Base-by-base conservation (phyloP, 495 filamentous ascomycete species). In the Aspergillus bridgeri region DNA sequence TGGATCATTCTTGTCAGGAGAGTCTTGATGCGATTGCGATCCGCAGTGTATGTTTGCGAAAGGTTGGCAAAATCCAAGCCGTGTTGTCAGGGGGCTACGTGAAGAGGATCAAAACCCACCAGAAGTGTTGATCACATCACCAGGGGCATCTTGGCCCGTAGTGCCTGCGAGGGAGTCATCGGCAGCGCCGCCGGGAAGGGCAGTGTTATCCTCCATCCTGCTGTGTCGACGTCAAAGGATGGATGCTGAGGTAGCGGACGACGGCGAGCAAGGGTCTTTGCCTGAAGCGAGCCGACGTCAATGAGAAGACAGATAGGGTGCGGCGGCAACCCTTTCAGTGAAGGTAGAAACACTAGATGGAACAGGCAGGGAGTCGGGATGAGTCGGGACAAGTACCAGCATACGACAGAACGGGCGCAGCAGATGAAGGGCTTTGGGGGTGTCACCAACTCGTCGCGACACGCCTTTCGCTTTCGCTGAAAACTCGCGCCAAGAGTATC, bases 131-230 rank as follows among this genome's bases (percentile, higher is more conserved):
- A 67, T 56, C 54, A 64, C 56, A 51, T 74, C 72, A 48, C 62
- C 62, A 27, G 55, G 59, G 42, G 63, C 58, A 54, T 75, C 74
- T 51, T 71, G 66, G 21, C 57, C 51, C 21, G 67, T 66, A 51
- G 59, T 59, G 22, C 58, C 27, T 38, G 61, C 17, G 50, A 74
- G 69, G 29, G 59, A 21, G 59, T 77, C 68, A 52, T 76, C 72
- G 27, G 64, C 60, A 49, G 63, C 63, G 38, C 62, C 57, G 55
- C 63, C 53, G 8, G 62, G 58, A 55, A 73, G 58, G 49, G 60
- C 54, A 20, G 64, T 59, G 49, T 61, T 69, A 19, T 75, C 75
- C 53, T 78, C 75, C 75, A 78, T 78, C 53, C 57, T 76, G 62
- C 25, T 23, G 38, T 24, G 19, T 49, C 56, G 56, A 55, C 63